Percentiles rank a stretch among this genome's conserved stretches.
Evolutionary conservation across 345 rosid species (phyloP).

Genomic region (Trapa bicornis): DNA sequence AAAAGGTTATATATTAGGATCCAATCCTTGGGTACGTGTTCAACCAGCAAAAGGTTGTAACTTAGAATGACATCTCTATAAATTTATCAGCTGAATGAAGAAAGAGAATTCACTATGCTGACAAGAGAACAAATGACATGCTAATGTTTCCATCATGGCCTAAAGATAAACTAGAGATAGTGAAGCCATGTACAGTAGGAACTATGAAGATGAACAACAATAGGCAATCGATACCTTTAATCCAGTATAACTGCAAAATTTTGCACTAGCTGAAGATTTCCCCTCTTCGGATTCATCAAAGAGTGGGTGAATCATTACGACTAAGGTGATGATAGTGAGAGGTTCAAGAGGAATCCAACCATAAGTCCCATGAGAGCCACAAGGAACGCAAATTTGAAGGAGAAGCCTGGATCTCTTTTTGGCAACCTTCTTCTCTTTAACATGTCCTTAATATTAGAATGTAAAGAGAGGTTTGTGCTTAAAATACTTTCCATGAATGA

Average conservation of each 20-base stretch:
- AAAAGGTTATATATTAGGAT: too few species aligned
- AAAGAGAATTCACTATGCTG: not conserved
- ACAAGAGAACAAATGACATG: not conserved
- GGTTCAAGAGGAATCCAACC: conserved; percentile 67
- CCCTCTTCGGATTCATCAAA: not conserved
- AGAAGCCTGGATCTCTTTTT: conserved; percentile 46
- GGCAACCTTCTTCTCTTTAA: conserved; percentile 51
- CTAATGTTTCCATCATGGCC: not conserved
- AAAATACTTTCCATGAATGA: not conserved
- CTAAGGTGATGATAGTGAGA: conserved; percentile 40
- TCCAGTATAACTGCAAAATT: not conserved
- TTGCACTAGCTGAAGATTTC: not conserved
- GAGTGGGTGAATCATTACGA: not conserved
- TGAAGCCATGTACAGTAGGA: not conserved
- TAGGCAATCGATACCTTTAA: not conserved
- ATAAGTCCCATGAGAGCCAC: conserved; percentile 74
- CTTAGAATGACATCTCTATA: not conserved
- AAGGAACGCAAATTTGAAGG: conserved; percentile 54
- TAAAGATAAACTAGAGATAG: not conserved
- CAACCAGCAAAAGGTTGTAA: not conserved
- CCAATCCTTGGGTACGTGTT: too few species aligned
- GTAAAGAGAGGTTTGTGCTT: not conserved
- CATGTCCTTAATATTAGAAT: conserved; percentile 34
- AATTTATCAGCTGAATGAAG: not conserved
- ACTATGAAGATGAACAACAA: not conserved